phyloP scores from a whole-genome alignment of 768 basidiomycete species.

The Leucosporidium yakuticum region DNA sequence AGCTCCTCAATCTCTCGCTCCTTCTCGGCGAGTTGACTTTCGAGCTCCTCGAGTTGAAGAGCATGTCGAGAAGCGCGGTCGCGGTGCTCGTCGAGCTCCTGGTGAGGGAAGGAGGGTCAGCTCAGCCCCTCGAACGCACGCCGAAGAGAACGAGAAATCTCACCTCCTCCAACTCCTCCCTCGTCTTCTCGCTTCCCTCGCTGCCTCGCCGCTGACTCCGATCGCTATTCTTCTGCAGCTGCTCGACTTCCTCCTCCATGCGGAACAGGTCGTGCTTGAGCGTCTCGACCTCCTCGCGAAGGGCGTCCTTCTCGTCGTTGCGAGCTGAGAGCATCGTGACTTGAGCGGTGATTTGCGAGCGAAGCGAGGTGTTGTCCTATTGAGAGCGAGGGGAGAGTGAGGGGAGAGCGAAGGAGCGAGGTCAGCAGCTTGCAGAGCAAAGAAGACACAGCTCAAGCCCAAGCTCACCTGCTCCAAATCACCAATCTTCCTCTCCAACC shows the following conservation, averaged over 20 bases:
- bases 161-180: slow-evolving; percentile 61
- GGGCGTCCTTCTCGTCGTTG: slow-evolving; percentile 32
- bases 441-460: no score
- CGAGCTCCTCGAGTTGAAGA: slow-evolving; percentile 33
- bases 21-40: slow-evolving; percentile 62
- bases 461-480: slow-evolving; percentile 35
- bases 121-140: neutral
- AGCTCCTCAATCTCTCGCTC: slow-evolving; percentile 81
- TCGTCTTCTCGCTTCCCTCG: slow-evolving; percentile 61
- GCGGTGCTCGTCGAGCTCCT: slow-evolving; percentile 38
- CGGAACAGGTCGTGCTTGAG: slow-evolving; percentile 62
- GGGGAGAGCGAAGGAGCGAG: no score
- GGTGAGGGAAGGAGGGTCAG: neutral
- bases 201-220: slow-evolving; percentile 60
- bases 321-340: slow-evolving; percentile 35
- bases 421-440: neutral
- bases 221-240: slow-evolving; percentile 57
- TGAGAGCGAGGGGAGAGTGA: neutral
- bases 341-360: slow-evolving; percentile 36
- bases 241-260: slow-evolving; percentile 62
- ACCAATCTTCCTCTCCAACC: slow-evolving; percentile 20
- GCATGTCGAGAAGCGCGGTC: slow-evolving; percentile 34
- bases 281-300: slow-evolving; percentile 57
- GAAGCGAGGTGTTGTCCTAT: slow-evolving; percentile 35
- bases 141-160: neutral